Conservation (phyloP, 2,329 filamentous ascomycete species). For the Aspergillus unguis region DNA sequence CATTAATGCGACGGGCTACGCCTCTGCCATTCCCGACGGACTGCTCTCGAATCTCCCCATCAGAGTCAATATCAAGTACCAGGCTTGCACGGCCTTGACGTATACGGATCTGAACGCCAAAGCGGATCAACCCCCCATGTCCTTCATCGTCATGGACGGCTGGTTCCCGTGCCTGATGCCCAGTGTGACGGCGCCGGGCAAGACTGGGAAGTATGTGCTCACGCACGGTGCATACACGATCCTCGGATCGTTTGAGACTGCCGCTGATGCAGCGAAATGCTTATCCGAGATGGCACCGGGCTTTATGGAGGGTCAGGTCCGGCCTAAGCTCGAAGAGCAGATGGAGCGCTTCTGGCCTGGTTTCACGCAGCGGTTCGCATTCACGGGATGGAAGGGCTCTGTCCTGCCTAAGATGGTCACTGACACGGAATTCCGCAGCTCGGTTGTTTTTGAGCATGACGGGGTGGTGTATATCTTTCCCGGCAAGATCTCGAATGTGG, state of each 20-base stretch:
- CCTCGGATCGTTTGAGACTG: constrained; percentile 1
- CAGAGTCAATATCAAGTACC: not conserved
- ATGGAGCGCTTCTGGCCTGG: constrained; percentile 8
- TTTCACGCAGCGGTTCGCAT: constrained; percentile 2
- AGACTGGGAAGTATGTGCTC: not conserved
- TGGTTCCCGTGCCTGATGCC: constrained; percentile 9
- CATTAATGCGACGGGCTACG: constrained; percentile 7
- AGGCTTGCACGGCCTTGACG: not conserved
- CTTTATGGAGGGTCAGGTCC: not conserved
- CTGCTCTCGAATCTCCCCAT: constrained; percentile 2
- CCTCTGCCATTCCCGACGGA: not conserved
- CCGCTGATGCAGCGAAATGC: not conserved
- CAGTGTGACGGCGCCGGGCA: not conserved
- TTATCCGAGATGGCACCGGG: not conserved
- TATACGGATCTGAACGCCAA: not conserved
- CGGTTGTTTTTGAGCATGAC: constrained; percentile 2
- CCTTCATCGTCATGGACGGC: constrained; percentile 11
- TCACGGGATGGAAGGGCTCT: constrained; percentile 6
- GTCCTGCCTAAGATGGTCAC: constrained; percentile 9
- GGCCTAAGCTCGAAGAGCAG: constrained; percentile 4
- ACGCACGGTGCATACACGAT: constrained; percentile 7
- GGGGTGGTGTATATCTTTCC: constrained; percentile 9
- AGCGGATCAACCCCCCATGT: not conserved
- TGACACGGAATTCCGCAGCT: constrained; percentile 6
- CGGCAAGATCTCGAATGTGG: constrained; percentile 8